Evolutionary conservation across 2,329 filamentous ascomycete genomes (phyloP).

Genomic region (Nectriaceae sp.): DNA sequence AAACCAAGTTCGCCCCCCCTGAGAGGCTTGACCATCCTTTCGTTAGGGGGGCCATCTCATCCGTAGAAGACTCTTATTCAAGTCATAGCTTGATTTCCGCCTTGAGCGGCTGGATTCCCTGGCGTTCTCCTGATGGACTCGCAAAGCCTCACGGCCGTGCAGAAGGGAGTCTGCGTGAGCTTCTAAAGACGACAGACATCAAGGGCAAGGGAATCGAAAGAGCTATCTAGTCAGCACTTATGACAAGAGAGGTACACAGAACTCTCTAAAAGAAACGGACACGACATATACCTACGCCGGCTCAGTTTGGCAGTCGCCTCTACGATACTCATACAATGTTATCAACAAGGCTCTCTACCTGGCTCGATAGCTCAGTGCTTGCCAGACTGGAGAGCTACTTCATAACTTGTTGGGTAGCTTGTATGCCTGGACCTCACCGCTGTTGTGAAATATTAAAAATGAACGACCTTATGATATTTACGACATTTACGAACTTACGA

Average conservation of each 20-base stretch:
- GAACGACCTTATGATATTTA: slow-evolving; percentile 20
- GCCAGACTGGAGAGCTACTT: too few relatives aligned
- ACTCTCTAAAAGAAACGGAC: slow-evolving; percentile 19
- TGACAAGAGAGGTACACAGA: slow-evolving; percentile 27
- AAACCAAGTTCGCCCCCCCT: slow-evolving; percentile 14
- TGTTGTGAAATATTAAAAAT: slow-evolving; percentile 5
- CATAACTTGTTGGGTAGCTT: too few relatives aligned
- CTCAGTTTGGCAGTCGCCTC: too few relatives aligned
- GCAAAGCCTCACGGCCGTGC: slow-evolving; percentile 46
- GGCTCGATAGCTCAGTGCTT: too few relatives aligned
- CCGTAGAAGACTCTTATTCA: slow-evolving; percentile 22
- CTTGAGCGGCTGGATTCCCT: slow-evolving; percentile 49
- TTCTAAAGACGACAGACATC: slow-evolving; percentile 44
- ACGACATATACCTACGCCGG: too few relatives aligned
- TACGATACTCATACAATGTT: too few relatives aligned
- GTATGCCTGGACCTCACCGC: too few relatives aligned
- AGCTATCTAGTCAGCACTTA: slow-evolving; percentile 9
- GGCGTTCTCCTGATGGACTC: slow-evolving; percentile 33
- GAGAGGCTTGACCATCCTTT: slow-evolving; percentile 29
- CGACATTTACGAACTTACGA: slow-evolving; percentile 27
- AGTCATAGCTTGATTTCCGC: slow-evolving; percentile 38
- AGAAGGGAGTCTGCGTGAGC: slow-evolving; percentile 56
- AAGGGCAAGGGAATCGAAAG: slow-evolving; percentile 38
- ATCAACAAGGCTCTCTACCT: too few relatives aligned
- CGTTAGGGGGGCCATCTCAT: slow-evolving; percentile 31